Percentiles rank a stretch among this genome's conserved stretches.
phyloP scores from a whole-genome alignment of 2,329 filamentous ascomycete species.

The Coniosporium tulheliwenetii region DNA sequence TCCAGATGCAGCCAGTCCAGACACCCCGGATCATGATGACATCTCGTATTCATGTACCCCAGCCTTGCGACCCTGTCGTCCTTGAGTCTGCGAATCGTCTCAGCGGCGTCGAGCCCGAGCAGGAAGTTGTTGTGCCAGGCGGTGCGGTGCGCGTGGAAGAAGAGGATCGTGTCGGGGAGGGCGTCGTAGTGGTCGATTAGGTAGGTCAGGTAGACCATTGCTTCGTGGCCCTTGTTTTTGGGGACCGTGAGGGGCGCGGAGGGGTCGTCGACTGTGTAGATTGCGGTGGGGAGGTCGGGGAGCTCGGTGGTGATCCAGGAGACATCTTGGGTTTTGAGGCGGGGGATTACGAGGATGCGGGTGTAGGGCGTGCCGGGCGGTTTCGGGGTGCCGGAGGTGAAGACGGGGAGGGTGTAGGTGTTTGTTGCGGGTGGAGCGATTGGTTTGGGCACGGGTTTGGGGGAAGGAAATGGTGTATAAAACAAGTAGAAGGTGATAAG shows the following conservation, averaged over 20 bases:
- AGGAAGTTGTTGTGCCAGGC: constrained; percentile 35
- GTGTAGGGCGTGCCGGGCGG: too few species aligned
- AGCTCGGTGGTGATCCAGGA: constrained; percentile 22
- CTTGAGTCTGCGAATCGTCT: constrained; percentile 31
- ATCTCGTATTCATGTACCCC: constrained; percentile 39
- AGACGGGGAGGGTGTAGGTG: too few species aligned
- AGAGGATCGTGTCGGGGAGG: constrained; percentile 24
- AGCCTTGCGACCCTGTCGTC: constrained; percentile 30
- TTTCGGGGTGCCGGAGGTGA: too few species aligned
- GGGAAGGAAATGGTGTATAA: too few species aligned
- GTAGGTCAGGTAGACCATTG: constrained; percentile 34
- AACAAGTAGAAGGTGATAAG: too few species aligned
- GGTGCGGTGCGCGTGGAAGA: constrained; percentile 25
- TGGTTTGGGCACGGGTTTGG: too few species aligned
- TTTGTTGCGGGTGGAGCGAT: too few species aligned
- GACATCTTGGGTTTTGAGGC: not conserved
- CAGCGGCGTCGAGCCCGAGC: constrained; percentile 34
- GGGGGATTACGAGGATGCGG: not conserved
- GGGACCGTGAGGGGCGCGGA: constrained; percentile 24
- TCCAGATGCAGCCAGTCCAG: constrained; percentile 37
- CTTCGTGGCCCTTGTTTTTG: constrained; percentile 31
- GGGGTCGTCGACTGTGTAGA: constrained; percentile 27
- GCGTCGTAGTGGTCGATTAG: constrained; percentile 21
- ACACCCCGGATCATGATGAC: constrained; percentile 23
- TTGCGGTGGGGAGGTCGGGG: constrained; percentile 21